Conservation (phyloP, 1,284 basidiomycete species). For the Phlebopus sp. region DNA sequence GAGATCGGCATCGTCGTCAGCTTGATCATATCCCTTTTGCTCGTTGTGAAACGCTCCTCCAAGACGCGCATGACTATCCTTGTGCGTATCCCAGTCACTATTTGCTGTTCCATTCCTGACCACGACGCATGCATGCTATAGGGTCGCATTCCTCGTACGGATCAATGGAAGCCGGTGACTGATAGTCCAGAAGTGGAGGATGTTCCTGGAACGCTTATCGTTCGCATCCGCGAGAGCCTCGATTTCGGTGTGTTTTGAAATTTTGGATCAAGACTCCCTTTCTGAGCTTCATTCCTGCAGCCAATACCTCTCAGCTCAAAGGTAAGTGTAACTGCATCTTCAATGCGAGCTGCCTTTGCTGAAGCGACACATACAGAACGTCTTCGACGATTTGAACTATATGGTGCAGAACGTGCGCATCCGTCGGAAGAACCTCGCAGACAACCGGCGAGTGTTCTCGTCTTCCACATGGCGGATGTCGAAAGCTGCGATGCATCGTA, state of each 20-base stretch:
- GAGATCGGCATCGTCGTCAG: constrained; percentile 85
- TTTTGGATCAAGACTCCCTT: background rate
- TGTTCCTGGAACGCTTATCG: constrained; percentile 66
- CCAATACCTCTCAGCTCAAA: constrained; percentile 89
- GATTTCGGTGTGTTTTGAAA: constrained; percentile 54
- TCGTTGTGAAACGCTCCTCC: constrained; percentile 87
- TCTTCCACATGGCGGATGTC: constrained; percentile 89
- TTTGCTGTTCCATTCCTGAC: background rate
- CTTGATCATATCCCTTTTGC: constrained; percentile 79
- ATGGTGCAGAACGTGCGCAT: constrained; percentile 74
- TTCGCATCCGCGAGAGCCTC: constrained; percentile 67
- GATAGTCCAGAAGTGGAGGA: constrained; percentile 66
- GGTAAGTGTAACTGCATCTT: constrained; percentile 13
- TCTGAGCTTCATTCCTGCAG: constrained; percentile 35
- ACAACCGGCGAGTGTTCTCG: constrained; percentile 71
- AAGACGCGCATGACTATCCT: constrained; percentile 72
- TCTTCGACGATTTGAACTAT: constrained; percentile 77
- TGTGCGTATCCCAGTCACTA: constrained; percentile 30
- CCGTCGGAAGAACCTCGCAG: constrained; percentile 84
- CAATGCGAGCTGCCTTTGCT: constrained; percentile 16
- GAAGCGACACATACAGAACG: constrained; percentile 49
- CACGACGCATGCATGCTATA: constrained; percentile 15
- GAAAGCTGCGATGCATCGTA: constrained; percentile 84
- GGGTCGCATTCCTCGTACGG: constrained; percentile 65
- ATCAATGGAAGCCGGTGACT: constrained; percentile 64